Base-by-base conservation (phyloP, 1,139 yeast genomes). In the Tardiomyces depauwii region DNA sequence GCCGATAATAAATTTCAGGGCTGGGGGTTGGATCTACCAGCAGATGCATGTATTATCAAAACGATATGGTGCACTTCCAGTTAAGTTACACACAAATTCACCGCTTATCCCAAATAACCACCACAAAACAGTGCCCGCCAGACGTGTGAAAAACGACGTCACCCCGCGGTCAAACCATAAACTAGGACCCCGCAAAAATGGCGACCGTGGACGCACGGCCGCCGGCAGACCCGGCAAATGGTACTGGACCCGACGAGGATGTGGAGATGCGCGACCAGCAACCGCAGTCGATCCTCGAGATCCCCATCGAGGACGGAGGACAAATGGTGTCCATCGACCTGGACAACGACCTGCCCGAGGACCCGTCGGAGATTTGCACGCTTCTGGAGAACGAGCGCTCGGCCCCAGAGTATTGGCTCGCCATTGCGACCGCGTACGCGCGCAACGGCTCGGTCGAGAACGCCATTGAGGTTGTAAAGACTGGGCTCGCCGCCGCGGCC, bases 341-440 rank as follows among this genome's bases (percentile, higher is more conserved):
- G 45, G 71, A 64, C 78, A 64, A 73, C 73, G 97, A 89, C 60
- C 70, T 89, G 50, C 95, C 96, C 1, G 95, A 85, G 19, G 95
- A 88, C 61, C 84, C 95, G 5, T 74, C 78, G 45, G 97, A 91
- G 59, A 72, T 91, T 55, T 80, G 84, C 54, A 76, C 77, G 39
- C 74, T 91, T 53, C 70, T 91, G 53, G 82, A 82, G 51, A 86
- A 84, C 52, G 96, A 88, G 65, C 76, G 75, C 48, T 82, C 93
- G 51, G 80, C 78, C 32, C 72, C 76, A 45, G 80, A 81, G 59
- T 85, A 79, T 65, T 91, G 98, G 98, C 66, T 86, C 19, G 74
- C 83, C 14, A 79, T 88, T 49, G 91, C 95, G 0, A 70, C 80
- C 46, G 95, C 94, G 0, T 91, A 89, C 63, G 81, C 84, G 36